Base-by-base conservation (phyloP, 495 filamentous ascomycete species). In the Gamarada debralockiae region DNA sequence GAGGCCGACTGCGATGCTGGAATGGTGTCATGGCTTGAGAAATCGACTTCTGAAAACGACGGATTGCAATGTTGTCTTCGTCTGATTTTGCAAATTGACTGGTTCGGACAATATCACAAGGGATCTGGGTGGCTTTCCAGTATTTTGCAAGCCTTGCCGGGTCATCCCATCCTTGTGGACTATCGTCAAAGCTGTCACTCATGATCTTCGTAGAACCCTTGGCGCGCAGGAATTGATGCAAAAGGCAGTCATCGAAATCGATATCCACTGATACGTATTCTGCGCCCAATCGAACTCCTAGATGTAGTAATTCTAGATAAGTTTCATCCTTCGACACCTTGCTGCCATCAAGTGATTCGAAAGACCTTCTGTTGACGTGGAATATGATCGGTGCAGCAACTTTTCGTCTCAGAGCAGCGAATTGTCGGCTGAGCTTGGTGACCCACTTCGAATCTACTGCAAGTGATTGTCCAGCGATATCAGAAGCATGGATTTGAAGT, bases 241-340 rank as follows among this genome's bases (percentile, higher is more conserved):
- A 63, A 3, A 74, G 58, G 0, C 67, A 61, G 3, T 82, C 66
- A 36, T 76, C 70, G 33, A 81, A 71, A 22, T 73, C 72, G 8
- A 90, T 62, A 57, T 89, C 83, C 1, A 90, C 61, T 31, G 78
- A 80, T 21, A 86, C 52, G 66, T 85, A 90, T 58, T 92, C 87
- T 14, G 87, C 83, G 0, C 77, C 84, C 9, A 92, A 69, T 2
- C 86, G 79, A 15, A 89, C 67, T 2, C 83, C 84, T 43, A 87
- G 79, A 29, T 83, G 73, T 23, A 86, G 67, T 13, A 87, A 65
- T 46, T 80, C 75, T 2, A 81, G 60, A 58, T 86, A 86, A 49
- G 73, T 71, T 2, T 72, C 20, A 67, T 78, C 58, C 64, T 72
- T 63, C 41, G 69, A 69, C 21, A 13, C n/a, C 13, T 27, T 12